Conservation (phyloP, 2,329 filamentous ascomycete species). For the Orbilia javanica region DNA sequence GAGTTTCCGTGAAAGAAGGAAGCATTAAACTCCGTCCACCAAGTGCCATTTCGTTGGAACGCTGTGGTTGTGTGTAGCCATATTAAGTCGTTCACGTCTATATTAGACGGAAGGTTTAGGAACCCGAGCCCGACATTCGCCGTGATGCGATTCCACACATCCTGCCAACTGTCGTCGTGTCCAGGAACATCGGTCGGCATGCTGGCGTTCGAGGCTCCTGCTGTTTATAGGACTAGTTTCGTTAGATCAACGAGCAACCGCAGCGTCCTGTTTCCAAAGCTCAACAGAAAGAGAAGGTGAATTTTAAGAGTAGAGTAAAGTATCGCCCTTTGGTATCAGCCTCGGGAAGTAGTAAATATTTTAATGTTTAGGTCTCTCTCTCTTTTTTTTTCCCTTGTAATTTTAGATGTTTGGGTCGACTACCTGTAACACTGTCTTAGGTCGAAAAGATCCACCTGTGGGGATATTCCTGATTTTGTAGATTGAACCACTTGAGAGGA, state of each 20-base stretch:
- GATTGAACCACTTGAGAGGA: background rate
- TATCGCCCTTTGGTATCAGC: background rate
- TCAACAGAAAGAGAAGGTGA: background rate
- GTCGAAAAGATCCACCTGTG: background rate
- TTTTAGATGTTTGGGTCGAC: background rate
- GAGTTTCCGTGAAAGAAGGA: slow-evolving; percentile 49
- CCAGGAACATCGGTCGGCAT: slow-evolving; percentile 43
- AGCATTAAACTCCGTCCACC: slow-evolving; percentile 54
- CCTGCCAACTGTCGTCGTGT: slow-evolving; percentile 43
- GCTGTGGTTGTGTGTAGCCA: slow-evolving; percentile 55
- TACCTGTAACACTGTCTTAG: background rate
- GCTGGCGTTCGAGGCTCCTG: background rate
- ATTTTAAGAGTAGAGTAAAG: background rate
- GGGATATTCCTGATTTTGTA: background rate
- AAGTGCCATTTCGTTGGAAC: slow-evolving; percentile 28
- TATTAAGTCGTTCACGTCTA: slow-evolving; percentile 43
- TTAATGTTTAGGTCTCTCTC: background rate
- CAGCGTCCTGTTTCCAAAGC: background rate
- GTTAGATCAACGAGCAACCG: background rate
- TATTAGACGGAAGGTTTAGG: slow-evolving; percentile 46
- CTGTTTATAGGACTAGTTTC: background rate
- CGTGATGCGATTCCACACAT: slow-evolving; percentile 52
- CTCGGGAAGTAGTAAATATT: slow-evolving; percentile 1
- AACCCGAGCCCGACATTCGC: slow-evolving; percentile 46
- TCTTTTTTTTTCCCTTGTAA: too few species aligned